Percentiles rank a stretch among this genome's conserved stretches.
phyloP scores from a whole-genome alignment of 345 rosid species.

The Murraya koenigii region DNA sequence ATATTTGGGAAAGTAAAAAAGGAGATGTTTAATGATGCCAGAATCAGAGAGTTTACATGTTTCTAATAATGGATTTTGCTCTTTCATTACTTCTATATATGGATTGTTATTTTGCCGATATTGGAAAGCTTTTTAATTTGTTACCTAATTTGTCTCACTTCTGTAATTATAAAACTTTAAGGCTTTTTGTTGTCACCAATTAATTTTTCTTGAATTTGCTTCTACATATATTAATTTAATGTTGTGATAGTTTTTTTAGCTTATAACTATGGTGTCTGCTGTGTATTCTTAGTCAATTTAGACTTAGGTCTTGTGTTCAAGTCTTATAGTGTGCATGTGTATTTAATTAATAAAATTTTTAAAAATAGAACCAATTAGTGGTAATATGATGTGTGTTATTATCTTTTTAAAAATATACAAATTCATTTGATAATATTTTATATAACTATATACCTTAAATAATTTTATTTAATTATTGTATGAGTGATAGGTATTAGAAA shows the following conservation, averaged over 20 bases:
- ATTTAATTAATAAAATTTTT: too few relatives aligned
- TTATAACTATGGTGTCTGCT: neutral
- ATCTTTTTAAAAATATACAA: too few relatives aligned
- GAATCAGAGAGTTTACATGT: neutral
- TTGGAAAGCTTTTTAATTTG: neutral
- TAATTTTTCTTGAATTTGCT: neutral
- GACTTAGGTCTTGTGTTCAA: too few relatives aligned
- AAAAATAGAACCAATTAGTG: too few relatives aligned
- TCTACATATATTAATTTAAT: neutral
- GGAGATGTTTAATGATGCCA: neutral
- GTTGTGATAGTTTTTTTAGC: neutral
- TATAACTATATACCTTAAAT: too few relatives aligned
- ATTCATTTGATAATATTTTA: too few relatives aligned
- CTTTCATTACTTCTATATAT: slow-evolving; percentile 9
- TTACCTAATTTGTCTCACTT: neutral
- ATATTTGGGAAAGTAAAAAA: neutral
- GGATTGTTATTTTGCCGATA: neutral
- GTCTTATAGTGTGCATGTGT: too few relatives aligned
- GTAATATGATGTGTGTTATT: too few relatives aligned
- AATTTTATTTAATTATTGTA: too few relatives aligned
- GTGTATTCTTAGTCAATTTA: too few relatives aligned
- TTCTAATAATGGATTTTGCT: slow-evolving; percentile 11
- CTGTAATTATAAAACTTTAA: neutral
- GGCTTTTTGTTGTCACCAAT: slow-evolving; percentile 13
- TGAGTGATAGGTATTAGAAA: neutral